Conservation (phyloP, 2,329 filamentous ascomycete genomes). For the Arthrocladium fulminans region DNA sequence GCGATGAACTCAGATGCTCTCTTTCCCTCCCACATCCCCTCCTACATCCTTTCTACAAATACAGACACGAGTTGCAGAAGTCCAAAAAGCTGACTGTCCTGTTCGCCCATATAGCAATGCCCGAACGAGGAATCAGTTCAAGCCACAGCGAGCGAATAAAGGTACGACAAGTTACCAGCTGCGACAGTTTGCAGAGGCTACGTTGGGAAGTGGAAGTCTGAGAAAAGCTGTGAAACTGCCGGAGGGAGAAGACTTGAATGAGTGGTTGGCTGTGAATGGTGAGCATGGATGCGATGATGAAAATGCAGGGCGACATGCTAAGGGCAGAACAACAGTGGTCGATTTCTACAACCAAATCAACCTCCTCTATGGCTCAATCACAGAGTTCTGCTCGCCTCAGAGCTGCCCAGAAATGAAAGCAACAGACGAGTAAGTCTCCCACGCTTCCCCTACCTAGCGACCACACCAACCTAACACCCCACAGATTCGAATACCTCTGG, state of each 20-base stretch:
- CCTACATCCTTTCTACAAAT: constrained; percentile 20
- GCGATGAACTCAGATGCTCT: constrained; percentile 24
- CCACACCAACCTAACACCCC: constrained; percentile 11
- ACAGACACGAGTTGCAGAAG: constrained; percentile 29
- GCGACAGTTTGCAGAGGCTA: constrained; percentile 96
- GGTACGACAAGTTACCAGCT: constrained; percentile 88
- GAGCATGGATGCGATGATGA: constrained; percentile 21
- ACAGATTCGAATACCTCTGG: constrained; percentile 95
- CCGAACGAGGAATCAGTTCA: constrained; percentile 82
- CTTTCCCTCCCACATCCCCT: constrained; percentile 30
- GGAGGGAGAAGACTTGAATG: constrained; percentile 93
- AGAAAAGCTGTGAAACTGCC: constrained; percentile 94
- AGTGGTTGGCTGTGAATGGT: constrained; percentile 98
- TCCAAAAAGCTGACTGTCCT: constrained; percentile 30
- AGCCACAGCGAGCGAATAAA: constrained; percentile 73
- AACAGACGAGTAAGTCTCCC: constrained; percentile 75
- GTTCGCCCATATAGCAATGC: constrained; percentile 56
- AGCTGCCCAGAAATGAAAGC: constrained; percentile 99
- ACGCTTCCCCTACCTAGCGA: not conserved
- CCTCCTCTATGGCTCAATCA: constrained; percentile 95
- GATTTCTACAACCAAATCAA: constrained; percentile 99
- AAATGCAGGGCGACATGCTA: not conserved
- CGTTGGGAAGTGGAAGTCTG: constrained; percentile 85
- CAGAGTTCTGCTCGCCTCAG: constrained; percentile 95
- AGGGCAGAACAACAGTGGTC: constrained; percentile 59